Evolutionary conservation across 2,329 filamentous ascomycete genomes (phyloP).

Genomic region (Scytalidium lignicola): DNA sequence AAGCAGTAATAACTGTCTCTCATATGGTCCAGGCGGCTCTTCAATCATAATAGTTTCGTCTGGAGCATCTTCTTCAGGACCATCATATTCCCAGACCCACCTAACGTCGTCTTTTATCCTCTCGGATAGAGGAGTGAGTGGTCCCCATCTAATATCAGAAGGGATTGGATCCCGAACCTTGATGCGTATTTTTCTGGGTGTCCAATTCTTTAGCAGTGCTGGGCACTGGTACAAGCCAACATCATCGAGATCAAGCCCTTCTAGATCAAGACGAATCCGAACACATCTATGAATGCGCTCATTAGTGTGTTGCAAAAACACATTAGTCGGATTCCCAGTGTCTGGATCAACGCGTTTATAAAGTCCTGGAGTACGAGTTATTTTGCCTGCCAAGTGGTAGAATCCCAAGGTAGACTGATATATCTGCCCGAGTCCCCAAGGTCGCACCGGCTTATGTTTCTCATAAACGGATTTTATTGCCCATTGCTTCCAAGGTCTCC

Average conservation of each 20-base stretch:
- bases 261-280: slow-evolving; percentile 29
- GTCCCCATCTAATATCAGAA: slow-evolving; percentile 26
- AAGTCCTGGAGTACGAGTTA: slow-evolving; percentile 29
- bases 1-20: slow-evolving; percentile 42
- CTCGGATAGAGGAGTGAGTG: slow-evolving; percentile 18
- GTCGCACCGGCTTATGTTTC: slow-evolving; percentile 37
- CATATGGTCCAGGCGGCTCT: slow-evolving; percentile 48
- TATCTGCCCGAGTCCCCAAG: slow-evolving; percentile 30
- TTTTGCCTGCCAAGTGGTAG: slow-evolving; percentile 40
- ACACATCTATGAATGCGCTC: slow-evolving; percentile 33
- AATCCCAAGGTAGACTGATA: slow-evolving; percentile 25
- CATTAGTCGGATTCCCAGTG: slow-evolving; percentile 30
- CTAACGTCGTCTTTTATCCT: slow-evolving; percentile 30
- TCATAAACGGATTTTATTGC: slow-evolving; percentile 44
- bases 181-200: slow-evolving; percentile 15
- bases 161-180: slow-evolving; percentile 28
- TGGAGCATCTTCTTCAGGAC: slow-evolving; percentile 37
- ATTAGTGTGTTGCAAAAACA: slow-evolving; percentile 32
- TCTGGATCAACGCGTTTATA: slow-evolving; percentile 33
- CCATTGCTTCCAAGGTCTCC: slow-evolving; percentile 28
- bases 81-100: slow-evolving; percentile 52
- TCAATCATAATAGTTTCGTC: slow-evolving; percentile 41
- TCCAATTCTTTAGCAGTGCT: slow-evolving; percentile 30
- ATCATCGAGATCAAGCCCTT: slow-evolving; percentile 31
- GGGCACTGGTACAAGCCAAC: slow-evolving; percentile 38